Evolutionary conservation across 345 rosid species (phyloP).

Genomic region (Raphanus raphanistrum): DNA sequence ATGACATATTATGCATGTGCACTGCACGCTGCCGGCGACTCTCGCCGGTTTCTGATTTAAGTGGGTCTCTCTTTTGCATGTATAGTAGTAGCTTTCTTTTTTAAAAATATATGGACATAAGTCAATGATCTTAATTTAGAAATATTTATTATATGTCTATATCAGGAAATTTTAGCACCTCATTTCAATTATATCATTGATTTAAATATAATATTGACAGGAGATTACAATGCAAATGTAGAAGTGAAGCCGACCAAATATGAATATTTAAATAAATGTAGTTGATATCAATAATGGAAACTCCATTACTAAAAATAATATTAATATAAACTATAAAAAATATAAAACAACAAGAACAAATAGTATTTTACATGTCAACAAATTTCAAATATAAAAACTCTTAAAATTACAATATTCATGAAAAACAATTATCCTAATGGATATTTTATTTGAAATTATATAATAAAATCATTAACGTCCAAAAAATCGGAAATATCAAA

Average conservation of each 20-base stretch:
- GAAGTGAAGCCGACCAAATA: conserved; percentile 28
- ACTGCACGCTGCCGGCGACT: neutral
- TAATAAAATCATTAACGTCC: conserved; percentile 53
- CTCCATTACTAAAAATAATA: conserved; percentile 10
- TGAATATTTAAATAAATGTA: conserved; percentile 6
- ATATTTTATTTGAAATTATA: conserved; percentile 38
- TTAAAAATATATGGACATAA: conserved; percentile 2
- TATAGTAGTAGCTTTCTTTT: neutral
- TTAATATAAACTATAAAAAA: conserved; percentile 10
- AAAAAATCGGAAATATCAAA: conserved; percentile 61
- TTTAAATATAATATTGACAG: neutral
- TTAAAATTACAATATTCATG: neutral
- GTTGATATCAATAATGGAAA: conserved; percentile 36
- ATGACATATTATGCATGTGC: neutral
- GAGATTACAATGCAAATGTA: neutral
- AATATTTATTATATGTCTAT: conserved; percentile 24
- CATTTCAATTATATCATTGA: neutral
- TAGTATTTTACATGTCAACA: conserved; percentile 30
- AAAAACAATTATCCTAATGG: neutral
- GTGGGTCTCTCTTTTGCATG: neutral
- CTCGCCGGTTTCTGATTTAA: neutral
- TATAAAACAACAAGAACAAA: neutral
- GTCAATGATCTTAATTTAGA: conserved; percentile 25
- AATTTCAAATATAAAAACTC: neutral
- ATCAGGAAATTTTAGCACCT: conserved; percentile 33